Conservation (phyloP, 2,329 filamentous ascomycete species). For the Nemania abortiva region DNA sequence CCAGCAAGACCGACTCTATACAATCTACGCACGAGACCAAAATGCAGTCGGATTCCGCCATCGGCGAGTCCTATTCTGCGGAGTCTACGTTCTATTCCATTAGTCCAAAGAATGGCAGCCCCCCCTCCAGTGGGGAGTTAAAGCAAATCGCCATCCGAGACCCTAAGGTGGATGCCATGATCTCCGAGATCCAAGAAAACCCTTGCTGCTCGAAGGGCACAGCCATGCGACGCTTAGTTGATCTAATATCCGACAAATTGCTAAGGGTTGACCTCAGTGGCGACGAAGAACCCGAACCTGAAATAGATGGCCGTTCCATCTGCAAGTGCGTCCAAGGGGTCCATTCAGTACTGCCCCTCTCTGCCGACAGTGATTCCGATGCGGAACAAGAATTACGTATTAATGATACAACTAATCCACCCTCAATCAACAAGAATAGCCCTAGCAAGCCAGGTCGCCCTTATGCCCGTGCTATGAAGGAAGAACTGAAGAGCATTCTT, state of each 20-base stretch:
- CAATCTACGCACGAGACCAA: too few relatives aligned
- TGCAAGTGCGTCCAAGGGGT: constrained; percentile 11
- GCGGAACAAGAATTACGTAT: background rate
- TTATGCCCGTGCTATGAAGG: constrained; percentile 15
- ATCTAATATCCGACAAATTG: constrained; percentile 12
- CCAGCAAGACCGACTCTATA: too few relatives aligned
- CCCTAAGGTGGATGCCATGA: background rate
- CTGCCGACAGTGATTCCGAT: background rate
- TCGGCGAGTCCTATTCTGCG: background rate
- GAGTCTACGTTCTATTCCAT: constrained; percentile 12
- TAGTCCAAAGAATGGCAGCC: background rate
- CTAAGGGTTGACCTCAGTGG: constrained; percentile 11
- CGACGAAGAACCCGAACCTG: background rate
- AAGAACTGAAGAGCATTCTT: constrained; percentile 19
- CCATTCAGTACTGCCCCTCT: background rate
- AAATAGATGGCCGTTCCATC: background rate
- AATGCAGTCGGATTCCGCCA: too few relatives aligned
- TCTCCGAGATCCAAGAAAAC: background rate
- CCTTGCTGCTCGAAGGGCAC: constrained; percentile 9
- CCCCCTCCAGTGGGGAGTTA: background rate
- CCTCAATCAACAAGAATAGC: background rate
- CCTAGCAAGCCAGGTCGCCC: background rate
- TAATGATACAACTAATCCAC: background rate
- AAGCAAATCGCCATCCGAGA: background rate
- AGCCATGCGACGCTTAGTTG: constrained; percentile 1